Evolutionary conservation across 306 rosid genomes (phyloP).

Genomic region (Vigna mungo): DNA sequence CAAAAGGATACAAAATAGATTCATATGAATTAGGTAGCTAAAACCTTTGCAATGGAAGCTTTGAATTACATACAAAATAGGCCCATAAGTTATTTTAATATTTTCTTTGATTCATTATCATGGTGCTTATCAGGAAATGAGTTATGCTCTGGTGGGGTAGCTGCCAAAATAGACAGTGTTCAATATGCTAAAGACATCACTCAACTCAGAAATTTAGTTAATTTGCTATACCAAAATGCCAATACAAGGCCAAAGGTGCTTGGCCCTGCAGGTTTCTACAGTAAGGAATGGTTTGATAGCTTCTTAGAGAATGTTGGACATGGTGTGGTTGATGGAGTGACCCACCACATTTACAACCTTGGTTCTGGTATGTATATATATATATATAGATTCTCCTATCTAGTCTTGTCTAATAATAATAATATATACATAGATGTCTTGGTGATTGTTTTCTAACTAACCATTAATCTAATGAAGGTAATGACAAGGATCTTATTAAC

Average conservation of each 20-base stretch:
- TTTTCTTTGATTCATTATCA: background rate
- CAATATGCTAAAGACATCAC: slow-evolving; percentile 68
- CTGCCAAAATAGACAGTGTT: slow-evolving; percentile 53
- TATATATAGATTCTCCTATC: background rate
- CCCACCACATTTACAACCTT: slow-evolving; percentile 79
- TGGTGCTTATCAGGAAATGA: slow-evolving; percentile 59
- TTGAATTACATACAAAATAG: background rate
- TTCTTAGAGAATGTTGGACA: slow-evolving; percentile 58
- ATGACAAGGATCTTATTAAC: slow-evolving; percentile 54
- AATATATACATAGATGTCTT: background rate
- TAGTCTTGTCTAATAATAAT: background rate
- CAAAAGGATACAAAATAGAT: slow-evolving; percentile 72
- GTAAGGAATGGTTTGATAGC: slow-evolving; percentile 58
- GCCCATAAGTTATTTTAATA: background rate
- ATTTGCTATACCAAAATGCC: slow-evolving; percentile 47
- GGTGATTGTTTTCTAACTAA: slow-evolving; percentile 5
- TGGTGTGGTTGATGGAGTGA: slow-evolving; percentile 59
- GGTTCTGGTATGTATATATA: slow-evolving; percentile 61
- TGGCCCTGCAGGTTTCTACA: slow-evolving; percentile 74
- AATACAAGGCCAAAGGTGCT: slow-evolving; percentile 60
- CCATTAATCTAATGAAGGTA: slow-evolving; percentile 46
- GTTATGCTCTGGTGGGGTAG: slow-evolving; percentile 55
- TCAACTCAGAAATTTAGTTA: slow-evolving; percentile 46
- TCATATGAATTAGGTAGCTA: slow-evolving; percentile 66
- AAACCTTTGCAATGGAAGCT: background rate